Evolutionary conservation across 2,329 filamentous ascomycete species (phyloP).

Genomic region (Pseudocercospora crystallina): DNA sequence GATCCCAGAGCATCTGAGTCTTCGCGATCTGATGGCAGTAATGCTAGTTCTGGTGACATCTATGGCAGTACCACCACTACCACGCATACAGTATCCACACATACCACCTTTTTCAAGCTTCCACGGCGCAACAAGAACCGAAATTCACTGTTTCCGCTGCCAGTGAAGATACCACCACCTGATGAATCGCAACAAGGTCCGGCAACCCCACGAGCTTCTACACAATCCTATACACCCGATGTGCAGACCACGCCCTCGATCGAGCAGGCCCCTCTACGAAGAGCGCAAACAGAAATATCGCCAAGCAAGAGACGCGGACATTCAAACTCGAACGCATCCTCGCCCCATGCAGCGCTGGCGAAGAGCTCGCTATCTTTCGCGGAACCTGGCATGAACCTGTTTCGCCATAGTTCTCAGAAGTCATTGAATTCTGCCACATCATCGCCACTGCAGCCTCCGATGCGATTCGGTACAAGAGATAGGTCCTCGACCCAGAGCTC

Average conservation of each 20-base stretch:
- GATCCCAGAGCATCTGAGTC: slow-evolving; percentile 71
- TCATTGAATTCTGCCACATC: slow-evolving; percentile 66
- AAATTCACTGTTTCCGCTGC: slow-evolving; percentile 82
- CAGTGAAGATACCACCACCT: slow-evolving; percentile 63
- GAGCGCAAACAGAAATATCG: slow-evolving; percentile 31
- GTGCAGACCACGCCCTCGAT: slow-evolving; percentile 19
- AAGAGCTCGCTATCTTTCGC: slow-evolving; percentile 47
- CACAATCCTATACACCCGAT: slow-evolving; percentile 28
- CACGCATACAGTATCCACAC: slow-evolving; percentile 61
- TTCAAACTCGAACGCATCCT: slow-evolving; percentile 32
- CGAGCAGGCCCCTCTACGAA: slow-evolving; percentile 17
- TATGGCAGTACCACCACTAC: slow-evolving; percentile 59
- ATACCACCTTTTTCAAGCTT: slow-evolving; percentile 75
- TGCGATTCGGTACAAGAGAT: slow-evolving; percentile 62
- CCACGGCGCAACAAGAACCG: slow-evolving; percentile 74
- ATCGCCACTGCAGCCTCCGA: slow-evolving; percentile 58
- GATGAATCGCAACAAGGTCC: slow-evolving; percentile 45
- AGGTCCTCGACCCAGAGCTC: slow-evolving; percentile 91
- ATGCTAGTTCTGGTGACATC: slow-evolving; percentile 54
- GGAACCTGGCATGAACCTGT: slow-evolving; percentile 49
- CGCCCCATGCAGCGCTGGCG: slow-evolving; percentile 54
- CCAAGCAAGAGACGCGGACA: slow-evolving; percentile 24
- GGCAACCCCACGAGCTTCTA: slow-evolving; percentile 38
- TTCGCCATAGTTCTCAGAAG: slow-evolving; percentile 61
- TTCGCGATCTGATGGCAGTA: slow-evolving; percentile 78